phyloP scores from a whole-genome alignment of 148 eudicot genomes.

The Silene conica region DNA sequence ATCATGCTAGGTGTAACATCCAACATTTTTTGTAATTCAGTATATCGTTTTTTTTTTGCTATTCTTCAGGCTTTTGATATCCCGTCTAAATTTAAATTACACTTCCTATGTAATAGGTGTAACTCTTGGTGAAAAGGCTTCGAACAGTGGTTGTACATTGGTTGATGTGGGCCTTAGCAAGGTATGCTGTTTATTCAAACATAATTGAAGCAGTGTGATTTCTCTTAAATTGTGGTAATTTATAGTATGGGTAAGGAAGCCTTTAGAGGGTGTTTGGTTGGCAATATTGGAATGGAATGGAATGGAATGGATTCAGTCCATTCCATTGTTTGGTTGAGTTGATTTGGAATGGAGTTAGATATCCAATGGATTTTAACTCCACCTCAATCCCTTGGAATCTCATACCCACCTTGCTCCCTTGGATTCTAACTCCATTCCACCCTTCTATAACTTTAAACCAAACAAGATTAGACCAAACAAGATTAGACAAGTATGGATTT shows the following conservation, averaged over 20 bases:
- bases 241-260: neutral
- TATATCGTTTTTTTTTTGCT: neutral
- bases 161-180: slow-evolving; percentile 92
- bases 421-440: too few species aligned
- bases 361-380: too few species aligned
- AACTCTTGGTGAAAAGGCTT: slow-evolving; percentile 49
- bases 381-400: too few species aligned
- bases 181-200: slow-evolving; percentile 38
- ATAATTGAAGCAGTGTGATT: neutral
- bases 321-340: too few species aligned
- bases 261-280: neutral
- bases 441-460: too few species aligned
- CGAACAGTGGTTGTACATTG: slow-evolving; percentile 50
- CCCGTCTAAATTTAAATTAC: neutral
- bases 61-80: neutral
- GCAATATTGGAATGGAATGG: too few species aligned
- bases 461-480: too few species aligned
- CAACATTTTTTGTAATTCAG: neutral
- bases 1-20: neutral
- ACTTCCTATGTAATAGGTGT: slow-evolving; percentile 50
- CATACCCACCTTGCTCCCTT: too few species aligned
- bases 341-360: too few species aligned
- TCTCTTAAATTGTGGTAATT: neutral
- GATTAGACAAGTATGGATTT: too few species aligned
- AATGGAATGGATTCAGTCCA: too few species aligned